Percentiles rank a stretch among this genome's conserved stretches.
phyloP scores from a whole-genome alignment of 495 filamentous ascomycete genomes.

The Tuber borchii region DNA sequence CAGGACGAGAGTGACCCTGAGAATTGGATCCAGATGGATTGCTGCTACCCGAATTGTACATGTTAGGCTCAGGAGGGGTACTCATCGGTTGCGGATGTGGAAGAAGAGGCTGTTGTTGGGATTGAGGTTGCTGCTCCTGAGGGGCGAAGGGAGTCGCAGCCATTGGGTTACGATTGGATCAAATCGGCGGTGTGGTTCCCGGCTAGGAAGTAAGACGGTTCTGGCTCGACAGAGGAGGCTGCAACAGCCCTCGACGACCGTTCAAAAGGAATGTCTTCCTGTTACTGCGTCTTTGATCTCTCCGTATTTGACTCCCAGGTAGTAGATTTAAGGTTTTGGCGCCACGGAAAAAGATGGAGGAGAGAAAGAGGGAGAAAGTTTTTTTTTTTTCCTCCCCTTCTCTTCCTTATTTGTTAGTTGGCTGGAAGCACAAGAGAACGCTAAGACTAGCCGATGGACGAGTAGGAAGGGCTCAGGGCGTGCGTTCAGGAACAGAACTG shows the following conservation, averaged over 20 bases:
- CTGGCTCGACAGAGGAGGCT: not conserved
- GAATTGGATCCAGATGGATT: constrained; percentile 33
- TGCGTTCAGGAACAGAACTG: not conserved
- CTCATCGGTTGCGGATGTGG: constrained; percentile 28
- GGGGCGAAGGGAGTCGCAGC: constrained; percentile 34
- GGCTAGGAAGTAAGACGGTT: not conserved
- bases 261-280: not conserved
- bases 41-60: constrained; percentile 25
- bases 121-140: constrained; percentile 26
- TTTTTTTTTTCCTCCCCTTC: not conserved
- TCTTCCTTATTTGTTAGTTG: not conserved
- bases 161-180: constrained; percentile 28
- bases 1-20: constrained; percentile 36
- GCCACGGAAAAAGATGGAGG: not conserved
- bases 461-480: constrained; percentile 1
- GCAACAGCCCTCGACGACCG: not conserved
- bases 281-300: not conserved
- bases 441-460: not conserved
- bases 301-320: not conserved
- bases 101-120: constrained; percentile 25
- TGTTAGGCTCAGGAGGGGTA: constrained; percentile 33
- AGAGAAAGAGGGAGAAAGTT: not conserved
- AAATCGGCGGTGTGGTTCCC: not conserved
- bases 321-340: not conserved
- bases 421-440: not conserved